phyloP scores from a whole-genome alignment of 2,329 filamentous ascomycete species.

The Fusarium decemcellulare region DNA sequence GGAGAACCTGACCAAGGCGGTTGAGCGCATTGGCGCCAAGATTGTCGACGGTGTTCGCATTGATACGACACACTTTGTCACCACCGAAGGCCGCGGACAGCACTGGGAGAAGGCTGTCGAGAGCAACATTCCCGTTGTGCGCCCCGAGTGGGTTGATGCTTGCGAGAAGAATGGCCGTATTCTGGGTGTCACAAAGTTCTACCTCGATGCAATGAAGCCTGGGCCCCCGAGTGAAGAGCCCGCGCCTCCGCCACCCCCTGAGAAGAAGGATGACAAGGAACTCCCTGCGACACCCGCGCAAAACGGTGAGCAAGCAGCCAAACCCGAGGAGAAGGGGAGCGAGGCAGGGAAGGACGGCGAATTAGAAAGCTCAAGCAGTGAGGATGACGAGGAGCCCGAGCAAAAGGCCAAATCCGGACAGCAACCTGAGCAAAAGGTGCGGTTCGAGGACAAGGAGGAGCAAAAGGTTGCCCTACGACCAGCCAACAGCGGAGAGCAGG shows the following conservation, averaged over 20 bases:
- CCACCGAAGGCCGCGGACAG: slow-evolving; percentile 89
- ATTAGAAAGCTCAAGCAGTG: slow-evolving; percentile 35
- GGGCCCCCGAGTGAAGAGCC: slow-evolving; percentile 57
- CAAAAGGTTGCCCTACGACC: slow-evolving; percentile 68
- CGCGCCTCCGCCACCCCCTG: slow-evolving; percentile 46
- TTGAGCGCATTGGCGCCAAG: slow-evolving; percentile 93
- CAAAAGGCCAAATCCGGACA: slow-evolving; percentile 53
- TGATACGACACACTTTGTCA: slow-evolving; percentile 98
- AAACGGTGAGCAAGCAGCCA: slow-evolving; percentile 38
- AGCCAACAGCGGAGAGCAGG: slow-evolving; percentile 46
- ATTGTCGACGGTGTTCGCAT: slow-evolving; percentile 92
- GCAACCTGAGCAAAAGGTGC: slow-evolving; percentile 69
- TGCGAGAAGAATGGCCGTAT: slow-evolving; percentile 95
- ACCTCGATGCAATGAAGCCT: slow-evolving; percentile 82
- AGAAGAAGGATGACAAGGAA: slow-evolving; percentile 54
- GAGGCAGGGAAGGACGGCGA: slow-evolving; percentile 40
- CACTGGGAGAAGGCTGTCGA: slow-evolving; percentile 97
- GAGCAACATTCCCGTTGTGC: slow-evolving; percentile 97
- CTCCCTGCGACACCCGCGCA: slow-evolving; percentile 46
- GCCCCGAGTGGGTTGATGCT: slow-evolving; percentile 97
- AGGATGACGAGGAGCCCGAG: slow-evolving; percentile 50
- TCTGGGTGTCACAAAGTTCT: slow-evolving; percentile 94
- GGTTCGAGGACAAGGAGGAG: slow-evolving; percentile 68
- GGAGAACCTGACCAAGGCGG: slow-evolving; percentile 80
- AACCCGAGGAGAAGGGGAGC: slow-evolving; percentile 48